phyloP scores from a whole-genome alignment of 805 yeast genomes.

The Schizosaccharomyces lindneri region DNA sequence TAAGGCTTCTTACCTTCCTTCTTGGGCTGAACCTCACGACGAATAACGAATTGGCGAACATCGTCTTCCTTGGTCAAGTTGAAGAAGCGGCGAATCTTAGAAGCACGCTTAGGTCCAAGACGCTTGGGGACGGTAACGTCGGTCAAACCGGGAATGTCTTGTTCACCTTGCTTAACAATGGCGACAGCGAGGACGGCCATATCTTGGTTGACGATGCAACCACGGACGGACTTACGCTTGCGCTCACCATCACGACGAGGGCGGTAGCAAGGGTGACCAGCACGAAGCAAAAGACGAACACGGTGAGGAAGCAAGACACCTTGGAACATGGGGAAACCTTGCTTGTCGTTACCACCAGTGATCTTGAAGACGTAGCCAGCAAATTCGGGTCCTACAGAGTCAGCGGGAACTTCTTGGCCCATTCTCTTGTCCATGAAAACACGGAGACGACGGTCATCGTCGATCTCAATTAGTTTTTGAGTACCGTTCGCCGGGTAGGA shows the following conservation, averaged over 20 bases:
- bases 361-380: conserved; percentile 97
- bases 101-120: conserved; percentile 99
- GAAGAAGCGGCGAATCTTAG: conserved; percentile 98
- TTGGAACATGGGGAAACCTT: conserved; percentile 99
- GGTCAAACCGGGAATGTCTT: conserved; percentile 87
- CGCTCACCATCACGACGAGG: conserved; percentile 99
- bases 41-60: conserved; percentile 75
- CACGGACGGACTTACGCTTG: conserved; percentile 99
- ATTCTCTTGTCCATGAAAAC: conserved; percentile 97
- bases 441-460: conserved; percentile 97
- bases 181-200: conserved; percentile 84
- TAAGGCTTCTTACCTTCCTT: conserved; percentile 93
- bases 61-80: conserved; percentile 90
- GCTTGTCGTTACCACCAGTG: conserved; percentile 99
- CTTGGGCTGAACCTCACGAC: conserved; percentile 54
- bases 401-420: conserved; percentile 99
- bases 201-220: conserved; percentile 95
- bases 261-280: conserved; percentile 97
- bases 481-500: conserved; percentile 99
- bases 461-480: conserved; percentile 91
- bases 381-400: conserved; percentile 93
- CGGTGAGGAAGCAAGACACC: conserved; percentile 99
- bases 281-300: conserved; percentile 80
- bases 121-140: conserved; percentile 90
- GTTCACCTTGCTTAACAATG: conserved; percentile 91